Evolutionary conservation across 1,139 yeast species (phyloP), one percentile per base, ranked within the genome.

Genomic region (Candida tropicalis): DNA sequence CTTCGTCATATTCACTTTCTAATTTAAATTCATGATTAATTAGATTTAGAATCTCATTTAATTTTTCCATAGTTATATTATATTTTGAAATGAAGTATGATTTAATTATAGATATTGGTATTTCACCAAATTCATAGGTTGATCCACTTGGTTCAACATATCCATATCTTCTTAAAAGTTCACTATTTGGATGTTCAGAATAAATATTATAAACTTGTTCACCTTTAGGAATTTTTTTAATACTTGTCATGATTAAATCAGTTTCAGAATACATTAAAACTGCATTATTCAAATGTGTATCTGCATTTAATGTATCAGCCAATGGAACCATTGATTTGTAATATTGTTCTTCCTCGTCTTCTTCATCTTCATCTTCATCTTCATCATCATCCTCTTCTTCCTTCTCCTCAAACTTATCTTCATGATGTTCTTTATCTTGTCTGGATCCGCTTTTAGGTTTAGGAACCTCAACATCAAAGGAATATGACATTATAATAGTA

Each of bases 241-340:
- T 79, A 3, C 96, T 78, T 39, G 75, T 73, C 93, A 93, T 88
- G 8, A 80, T 80, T 38, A 90, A 67, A 3, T 63, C 60, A 3
- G 59, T 66, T 1, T 65, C 69, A 2, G 61, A 52, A 55, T 83
- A 80, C 23, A 71, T 72, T 46, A 89, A 66, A 44, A 81, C 77
- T 4, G 97, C 96, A 61, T 93, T 91, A 57, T 82, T 83, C n/a
- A 77, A 69, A 13, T 75, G 73, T 0, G 96, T 85, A 57, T 90
- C 93, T 0, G 97, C 91, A 57, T 93, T 93, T 47, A 93, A 67
- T 22, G 88, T 82, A 57, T 93, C 98, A 0, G 98, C 98, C 41
- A 90, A 68, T 0, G 98, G 96, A 5, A 90, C 90, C 96, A 93
- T 86, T 0, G 96, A 86, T 59, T 93, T 91, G 50, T 77, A 68